phyloP scores from a whole-genome alignment of 1,284 basidiomycete species.

The Puccinia novopanici region DNA sequence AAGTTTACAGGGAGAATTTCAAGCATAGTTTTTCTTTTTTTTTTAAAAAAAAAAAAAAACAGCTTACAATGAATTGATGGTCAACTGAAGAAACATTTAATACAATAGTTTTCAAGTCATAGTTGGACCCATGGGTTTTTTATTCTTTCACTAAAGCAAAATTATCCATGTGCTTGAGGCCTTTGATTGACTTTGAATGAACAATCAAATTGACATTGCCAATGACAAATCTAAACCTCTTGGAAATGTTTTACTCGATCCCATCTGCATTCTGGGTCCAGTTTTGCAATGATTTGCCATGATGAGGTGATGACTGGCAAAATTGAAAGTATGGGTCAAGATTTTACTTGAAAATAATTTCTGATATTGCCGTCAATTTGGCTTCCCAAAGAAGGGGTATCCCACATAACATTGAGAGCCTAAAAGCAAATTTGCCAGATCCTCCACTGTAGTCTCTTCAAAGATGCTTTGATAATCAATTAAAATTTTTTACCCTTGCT shows the following conservation, averaged over 20 bases:
- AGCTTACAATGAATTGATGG: constrained; percentile 75
- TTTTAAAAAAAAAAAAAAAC: not conserved
- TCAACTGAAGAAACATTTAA: constrained; percentile 80
- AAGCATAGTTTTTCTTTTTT: not conserved
- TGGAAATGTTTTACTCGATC: constrained; percentile 83
- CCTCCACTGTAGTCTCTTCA: constrained; percentile 66
- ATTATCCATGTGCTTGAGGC: constrained; percentile 81
- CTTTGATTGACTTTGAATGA: constrained; percentile 60
- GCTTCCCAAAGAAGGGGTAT: constrained; percentile 98
- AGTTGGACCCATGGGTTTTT: constrained; percentile 82
- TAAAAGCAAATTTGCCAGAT: constrained; percentile 74
- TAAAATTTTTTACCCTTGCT: constrained; percentile 87
- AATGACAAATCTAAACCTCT: constrained; percentile 80
- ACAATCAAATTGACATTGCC: constrained; percentile 62
- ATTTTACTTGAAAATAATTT: no score
- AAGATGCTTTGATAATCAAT: constrained; percentile 76
- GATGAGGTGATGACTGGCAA: constrained; percentile 72
- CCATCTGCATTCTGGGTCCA: constrained; percentile 79
- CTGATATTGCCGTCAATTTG: constrained; percentile 84
- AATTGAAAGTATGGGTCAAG: constrained; percentile 65
- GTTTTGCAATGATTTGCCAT: constrained; percentile 63
- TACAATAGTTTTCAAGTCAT: constrained; percentile 84
- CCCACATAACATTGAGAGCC: constrained; percentile 77
- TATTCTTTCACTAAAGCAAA: constrained; percentile 95
- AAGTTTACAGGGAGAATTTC: not conserved